Evolutionary conservation across 2,329 filamentous ascomycete genomes (phyloP).

Genomic region (Botrytis fragariae): DNA sequence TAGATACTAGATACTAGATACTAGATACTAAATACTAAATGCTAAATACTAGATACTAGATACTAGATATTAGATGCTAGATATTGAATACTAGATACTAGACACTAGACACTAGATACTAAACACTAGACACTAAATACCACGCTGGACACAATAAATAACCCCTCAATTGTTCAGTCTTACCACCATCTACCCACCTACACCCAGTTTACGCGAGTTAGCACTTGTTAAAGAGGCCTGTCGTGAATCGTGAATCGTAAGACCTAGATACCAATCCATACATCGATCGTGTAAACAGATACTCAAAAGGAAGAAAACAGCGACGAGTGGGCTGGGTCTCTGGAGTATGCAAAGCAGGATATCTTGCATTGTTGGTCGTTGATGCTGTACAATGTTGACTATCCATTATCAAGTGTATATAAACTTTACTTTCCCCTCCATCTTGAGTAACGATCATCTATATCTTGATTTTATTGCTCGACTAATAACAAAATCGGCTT

Average conservation of each 20-base stretch:
- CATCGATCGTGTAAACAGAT: neutral
- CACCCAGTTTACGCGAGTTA: neutral
- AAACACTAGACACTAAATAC: no score
- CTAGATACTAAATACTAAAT: no score
- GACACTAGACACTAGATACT: neutral
- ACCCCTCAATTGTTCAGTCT: neutral
- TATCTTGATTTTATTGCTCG: neutral
- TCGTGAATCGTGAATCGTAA: neutral
- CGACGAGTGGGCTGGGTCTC: neutral
- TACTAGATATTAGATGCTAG: no score
- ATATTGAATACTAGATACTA: no score
- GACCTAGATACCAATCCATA: neutral
- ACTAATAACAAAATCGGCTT: neutral
- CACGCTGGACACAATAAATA: no score
- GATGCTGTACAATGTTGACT: neutral
- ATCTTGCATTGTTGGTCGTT: neutral
- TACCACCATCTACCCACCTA: neutral
- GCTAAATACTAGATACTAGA: no score
- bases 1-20: neutral
- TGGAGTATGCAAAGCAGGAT: neutral
- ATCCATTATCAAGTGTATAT: neutral
- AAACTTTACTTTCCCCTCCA: neutral
- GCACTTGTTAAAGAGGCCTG: neutral
- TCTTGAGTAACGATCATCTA: slow-evolving; percentile 11
- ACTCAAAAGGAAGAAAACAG: neutral